phyloP scores from a whole-genome alignment of 495 filamentous ascomycete species.

The Podospora didyma region DNA sequence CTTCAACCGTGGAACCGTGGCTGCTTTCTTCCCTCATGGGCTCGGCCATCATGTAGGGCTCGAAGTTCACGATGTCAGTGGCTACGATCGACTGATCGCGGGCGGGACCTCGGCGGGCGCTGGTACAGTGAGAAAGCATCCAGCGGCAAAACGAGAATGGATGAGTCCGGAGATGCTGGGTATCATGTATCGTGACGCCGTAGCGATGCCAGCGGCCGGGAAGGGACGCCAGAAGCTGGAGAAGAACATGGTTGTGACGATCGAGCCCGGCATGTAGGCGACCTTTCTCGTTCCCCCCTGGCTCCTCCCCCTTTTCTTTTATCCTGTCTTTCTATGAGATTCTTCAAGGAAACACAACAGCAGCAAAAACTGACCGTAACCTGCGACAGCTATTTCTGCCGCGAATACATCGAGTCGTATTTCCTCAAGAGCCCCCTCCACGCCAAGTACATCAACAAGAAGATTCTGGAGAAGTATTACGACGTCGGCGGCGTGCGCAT shows the following conservation, averaged over 20 bases:
- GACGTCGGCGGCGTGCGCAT: constrained; percentile 84
- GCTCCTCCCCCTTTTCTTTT: background rate
- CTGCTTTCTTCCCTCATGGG: constrained; percentile 89
- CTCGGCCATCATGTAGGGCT: constrained; percentile 86
- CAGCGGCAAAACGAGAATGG: constrained; percentile 15
- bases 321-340: background rate
- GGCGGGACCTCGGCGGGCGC: background rate
- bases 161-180: constrained; percentile 16
- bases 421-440: constrained; percentile 61
- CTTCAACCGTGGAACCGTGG: constrained; percentile 59
- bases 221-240: constrained; percentile 43
- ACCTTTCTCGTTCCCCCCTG: background rate
- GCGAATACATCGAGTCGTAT: constrained; percentile 55
- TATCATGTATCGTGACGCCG: constrained; percentile 18
- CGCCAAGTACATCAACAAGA: constrained; percentile 66
- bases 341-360: background rate
- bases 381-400: constrained; percentile 55
- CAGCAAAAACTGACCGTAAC: background rate
- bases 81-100: constrained; percentile 20
- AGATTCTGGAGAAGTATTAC: constrained; percentile 66
- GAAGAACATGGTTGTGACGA: constrained; percentile 74
- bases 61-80: constrained; percentile 79
- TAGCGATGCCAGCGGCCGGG: constrained; percentile 1
- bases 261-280: constrained; percentile 77
- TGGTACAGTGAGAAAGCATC: background rate